Percentiles rank a stretch among this genome's conserved stretches.
These are phyloP conservation scores for Lolium perenne DNA, from an alignment of 176 grass and related monocot genomes.

Conservation along the genomic window DNA sequence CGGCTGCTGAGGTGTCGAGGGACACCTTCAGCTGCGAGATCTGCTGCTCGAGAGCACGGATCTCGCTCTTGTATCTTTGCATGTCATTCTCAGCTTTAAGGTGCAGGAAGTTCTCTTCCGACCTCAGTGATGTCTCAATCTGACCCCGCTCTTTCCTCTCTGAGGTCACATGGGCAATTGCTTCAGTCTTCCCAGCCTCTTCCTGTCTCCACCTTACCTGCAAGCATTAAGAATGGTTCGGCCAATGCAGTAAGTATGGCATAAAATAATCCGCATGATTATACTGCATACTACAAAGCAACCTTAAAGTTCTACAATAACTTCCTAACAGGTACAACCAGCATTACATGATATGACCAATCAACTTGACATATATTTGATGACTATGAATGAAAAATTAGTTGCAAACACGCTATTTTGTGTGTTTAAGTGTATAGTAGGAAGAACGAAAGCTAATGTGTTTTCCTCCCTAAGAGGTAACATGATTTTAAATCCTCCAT, in stretches of 20 bases:
- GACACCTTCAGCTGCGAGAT: slow-evolving; percentile 61
- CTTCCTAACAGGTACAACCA: slow-evolving; percentile 6
- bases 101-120: slow-evolving; percentile 73
- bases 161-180: slow-evolving; percentile 51
- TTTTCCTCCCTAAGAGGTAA: not conserved
- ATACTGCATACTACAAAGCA: not conserved
- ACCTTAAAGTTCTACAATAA: slow-evolving; percentile 19
- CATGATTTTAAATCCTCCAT: not conserved
- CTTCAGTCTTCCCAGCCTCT: slow-evolving; percentile 64
- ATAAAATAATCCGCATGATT: not conserved
- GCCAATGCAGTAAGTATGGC: not conserved
- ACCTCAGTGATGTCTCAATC: slow-evolving; percentile 72
- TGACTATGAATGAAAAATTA: not conserved
- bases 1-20: slow-evolving; percentile 52
- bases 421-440: not conserved
- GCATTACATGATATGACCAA: slow-evolving; percentile 9
- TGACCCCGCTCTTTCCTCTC: slow-evolving; percentile 70
- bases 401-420: not conserved
- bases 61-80: slow-evolving; percentile 72
- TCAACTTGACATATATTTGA: not conserved
- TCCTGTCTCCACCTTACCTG: slow-evolving; percentile 70
- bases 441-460: not conserved
- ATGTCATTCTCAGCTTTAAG: slow-evolving; percentile 78
- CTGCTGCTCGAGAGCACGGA: slow-evolving; percentile 76
- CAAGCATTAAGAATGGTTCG: slow-evolving; percentile 31